Percentiles rank a stretch among this genome's conserved stretches.
phyloP scores from a whole-genome alignment of 2,329 filamentous ascomycete species.

The Botrytis hyacinthi region DNA sequence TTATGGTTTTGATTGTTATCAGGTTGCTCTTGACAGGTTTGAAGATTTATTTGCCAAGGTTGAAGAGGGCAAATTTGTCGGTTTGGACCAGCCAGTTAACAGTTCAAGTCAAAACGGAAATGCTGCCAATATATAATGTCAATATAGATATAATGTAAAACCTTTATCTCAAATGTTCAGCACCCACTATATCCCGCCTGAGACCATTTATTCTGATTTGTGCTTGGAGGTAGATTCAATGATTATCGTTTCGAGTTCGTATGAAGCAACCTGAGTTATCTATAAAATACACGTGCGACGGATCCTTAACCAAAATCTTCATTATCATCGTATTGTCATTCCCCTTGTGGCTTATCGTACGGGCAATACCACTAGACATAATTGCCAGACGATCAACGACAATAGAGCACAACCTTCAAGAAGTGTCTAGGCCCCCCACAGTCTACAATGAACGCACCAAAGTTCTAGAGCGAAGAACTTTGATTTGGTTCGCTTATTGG shows the following conservation, averaged over 20 bases:
- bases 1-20: slow-evolving; percentile 42
- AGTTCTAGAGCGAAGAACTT: neutral
- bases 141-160: neutral
- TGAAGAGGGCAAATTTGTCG: neutral
- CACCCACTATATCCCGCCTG: neutral
- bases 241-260: neutral
- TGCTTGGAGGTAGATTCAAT: neutral
- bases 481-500: neutral
- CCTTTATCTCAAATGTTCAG: neutral
- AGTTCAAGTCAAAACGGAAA: neutral
- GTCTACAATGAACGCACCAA: too few species aligned
- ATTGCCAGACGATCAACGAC: neutral
- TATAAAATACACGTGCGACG: neutral
- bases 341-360: neutral
- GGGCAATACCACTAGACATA: too few species aligned
- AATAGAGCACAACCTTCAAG: neutral
- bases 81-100: neutral
- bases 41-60: slow-evolving; percentile 20
- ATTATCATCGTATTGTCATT: neutral
- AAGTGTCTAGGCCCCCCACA: neutral
- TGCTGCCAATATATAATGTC: slow-evolving; percentile 1
- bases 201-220: neutral
- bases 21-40: slow-evolving; percentile 21
- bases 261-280: neutral
- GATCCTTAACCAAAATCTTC: neutral